A percentile compares a stretch with the other conserved stretches of the same genome.
Evolutionary conservation across 495 filamentous ascomycete species (phyloP).

Genomic region (Ascobolus immersus): DNA sequence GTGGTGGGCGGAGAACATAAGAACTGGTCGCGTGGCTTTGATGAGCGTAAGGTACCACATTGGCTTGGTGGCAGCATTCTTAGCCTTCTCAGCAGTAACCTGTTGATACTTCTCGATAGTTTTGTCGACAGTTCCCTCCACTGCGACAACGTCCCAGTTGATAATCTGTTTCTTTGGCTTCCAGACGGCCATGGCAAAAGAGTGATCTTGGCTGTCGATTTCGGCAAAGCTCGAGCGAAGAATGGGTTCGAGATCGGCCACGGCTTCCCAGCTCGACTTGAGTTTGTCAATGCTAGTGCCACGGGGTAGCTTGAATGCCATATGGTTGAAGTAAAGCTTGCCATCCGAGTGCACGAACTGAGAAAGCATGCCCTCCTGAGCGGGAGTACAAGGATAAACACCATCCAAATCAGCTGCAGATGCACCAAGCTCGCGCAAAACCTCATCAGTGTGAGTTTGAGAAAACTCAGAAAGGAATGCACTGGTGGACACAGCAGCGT

Average conservation of each 20-base stretch:
- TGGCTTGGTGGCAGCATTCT: slow-evolving; percentile 9
- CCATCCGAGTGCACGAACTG: slow-evolving; percentile 32
- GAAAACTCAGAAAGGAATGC: background rate
- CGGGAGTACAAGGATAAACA: slow-evolving; percentile 35
- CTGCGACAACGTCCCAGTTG: slow-evolving; percentile 9
- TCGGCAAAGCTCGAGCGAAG: slow-evolving; percentile 44
- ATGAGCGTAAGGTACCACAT: slow-evolving; percentile 24
- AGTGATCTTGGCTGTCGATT: slow-evolving; percentile 28
- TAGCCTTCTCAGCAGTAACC: slow-evolving; percentile 8
- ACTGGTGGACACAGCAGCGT: background rate
- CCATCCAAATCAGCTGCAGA: slow-evolving; percentile 16
- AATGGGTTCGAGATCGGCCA: slow-evolving; percentile 33
- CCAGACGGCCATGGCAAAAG: slow-evolving; percentile 45
- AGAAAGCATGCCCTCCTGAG: slow-evolving; percentile 37
- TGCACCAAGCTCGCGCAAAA: no score
- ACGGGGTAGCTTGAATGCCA: slow-evolving; percentile 21
- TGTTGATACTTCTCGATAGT: no score
- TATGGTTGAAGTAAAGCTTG: slow-evolving; percentile 34
- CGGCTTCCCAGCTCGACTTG: slow-evolving; percentile 28
- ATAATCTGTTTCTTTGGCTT: slow-evolving; percentile 1
- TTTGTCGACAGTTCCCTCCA: slow-evolving; percentile 5
- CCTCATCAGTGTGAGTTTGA: no score
- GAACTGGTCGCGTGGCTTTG: slow-evolving; percentile 5
- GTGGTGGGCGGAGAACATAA: slow-evolving; percentile 38
- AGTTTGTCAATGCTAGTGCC: slow-evolving; percentile 21